Evolutionary conservation across 768 basidiomycete species (phyloP).

Genomic region (Pisolithus marmoratus): DNA sequence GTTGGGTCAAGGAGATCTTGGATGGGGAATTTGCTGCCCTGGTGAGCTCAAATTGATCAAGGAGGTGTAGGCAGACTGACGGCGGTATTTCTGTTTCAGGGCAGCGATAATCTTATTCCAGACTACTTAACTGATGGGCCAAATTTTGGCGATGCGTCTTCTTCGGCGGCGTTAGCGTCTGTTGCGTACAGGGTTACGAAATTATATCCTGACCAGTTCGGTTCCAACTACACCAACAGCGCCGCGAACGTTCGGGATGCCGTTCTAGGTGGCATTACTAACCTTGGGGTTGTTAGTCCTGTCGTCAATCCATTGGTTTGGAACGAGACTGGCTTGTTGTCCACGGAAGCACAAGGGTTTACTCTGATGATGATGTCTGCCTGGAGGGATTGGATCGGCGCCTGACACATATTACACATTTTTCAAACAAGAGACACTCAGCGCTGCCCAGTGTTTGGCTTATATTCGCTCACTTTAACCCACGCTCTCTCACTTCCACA

Average conservation of each 20-base stretch:
- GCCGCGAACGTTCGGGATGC: conserved; percentile 29
- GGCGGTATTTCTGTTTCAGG: conserved; percentile 9
- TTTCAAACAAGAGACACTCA: no score
- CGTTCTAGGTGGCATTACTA: conserved; percentile 26
- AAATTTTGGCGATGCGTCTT: conserved; percentile 32
- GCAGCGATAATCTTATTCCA: conserved; percentile 26
- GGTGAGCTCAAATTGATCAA: not conserved
- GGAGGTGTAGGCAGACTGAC: not conserved
- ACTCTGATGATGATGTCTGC: conserved; percentile 15
- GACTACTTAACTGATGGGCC: conserved; percentile 31
- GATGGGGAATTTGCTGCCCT: conserved; percentile 45
- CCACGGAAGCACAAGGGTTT: conserved; percentile 16
- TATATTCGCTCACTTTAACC: no score
- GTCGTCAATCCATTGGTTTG: conserved; percentile 34
- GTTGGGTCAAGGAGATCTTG: conserved; percentile 38
- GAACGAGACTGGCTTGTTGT: conserved; percentile 13
- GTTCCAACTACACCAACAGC: conserved; percentile 24
- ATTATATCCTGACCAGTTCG: conserved; percentile 27
- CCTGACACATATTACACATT: not conserved
- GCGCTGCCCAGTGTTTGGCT: no score
- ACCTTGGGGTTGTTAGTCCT: conserved; percentile 31
- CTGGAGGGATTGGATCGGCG: conserved; percentile 12
- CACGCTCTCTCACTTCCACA: no score
- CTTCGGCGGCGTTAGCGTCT: conserved; percentile 24
- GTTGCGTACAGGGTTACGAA: conserved; percentile 21